phyloP scores from a whole-genome alignment of 495 filamentous ascomycete genomes.

The Trichoderma erinaceum region DNA sequence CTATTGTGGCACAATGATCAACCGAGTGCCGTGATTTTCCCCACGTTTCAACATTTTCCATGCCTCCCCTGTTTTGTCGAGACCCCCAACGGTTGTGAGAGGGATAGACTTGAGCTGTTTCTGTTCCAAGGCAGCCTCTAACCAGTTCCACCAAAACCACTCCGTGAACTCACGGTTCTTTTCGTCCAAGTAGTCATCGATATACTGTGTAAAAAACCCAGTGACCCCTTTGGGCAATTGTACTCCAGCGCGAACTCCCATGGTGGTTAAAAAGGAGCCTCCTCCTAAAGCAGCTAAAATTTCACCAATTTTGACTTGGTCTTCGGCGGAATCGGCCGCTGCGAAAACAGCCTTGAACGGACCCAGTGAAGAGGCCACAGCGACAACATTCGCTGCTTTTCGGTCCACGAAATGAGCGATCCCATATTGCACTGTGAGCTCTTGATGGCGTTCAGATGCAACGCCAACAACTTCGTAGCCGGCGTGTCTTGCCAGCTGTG shows the following conservation, averaged over 20 bases:
- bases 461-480: slow-evolving; percentile 19
- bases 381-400: slow-evolving; percentile 15
- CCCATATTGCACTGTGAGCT: not conserved
- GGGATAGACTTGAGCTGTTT: slow-evolving; percentile 19
- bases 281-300: slow-evolving; percentile 19
- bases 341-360: slow-evolving; percentile 20
- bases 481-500: slow-evolving; percentile 22
- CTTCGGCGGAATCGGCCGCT: slow-evolving; percentile 19
- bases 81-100: slow-evolving; percentile 15
- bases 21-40: not conserved
- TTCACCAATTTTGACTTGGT: slow-evolving; percentile 19
- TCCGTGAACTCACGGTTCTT: slow-evolving; percentile 19
- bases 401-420: slow-evolving; percentile 18
- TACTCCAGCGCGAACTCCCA: slow-evolving; percentile 20
- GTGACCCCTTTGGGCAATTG: slow-evolving; percentile 17
- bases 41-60: not conserved
- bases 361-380: slow-evolving; percentile 15
- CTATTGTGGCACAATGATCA: not conserved
- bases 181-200: slow-evolving; percentile 21
- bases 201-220: slow-evolving; percentile 18
- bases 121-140: slow-evolving; percentile 15
- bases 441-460: slow-evolving; percentile 4
- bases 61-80: not conserved
- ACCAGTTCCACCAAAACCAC: slow-evolving; percentile 22
- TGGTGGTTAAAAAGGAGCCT: slow-evolving; percentile 19